Evolutionary conservation across 2,329 filamentous ascomycete genomes (phyloP).

Genomic region (Byssochlamys sp.): DNA sequence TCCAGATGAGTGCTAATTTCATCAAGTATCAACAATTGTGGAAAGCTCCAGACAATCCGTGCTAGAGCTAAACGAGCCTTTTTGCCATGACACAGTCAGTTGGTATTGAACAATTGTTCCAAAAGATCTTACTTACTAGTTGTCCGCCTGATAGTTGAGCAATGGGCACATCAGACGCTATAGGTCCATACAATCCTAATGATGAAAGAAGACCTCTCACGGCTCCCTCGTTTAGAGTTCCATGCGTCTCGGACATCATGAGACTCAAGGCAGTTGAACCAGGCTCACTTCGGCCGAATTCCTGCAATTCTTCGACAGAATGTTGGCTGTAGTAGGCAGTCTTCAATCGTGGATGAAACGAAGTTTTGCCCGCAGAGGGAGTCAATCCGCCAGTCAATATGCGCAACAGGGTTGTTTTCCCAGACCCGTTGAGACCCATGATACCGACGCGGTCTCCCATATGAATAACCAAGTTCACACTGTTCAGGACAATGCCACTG

Average conservation of each 20-base stretch:
- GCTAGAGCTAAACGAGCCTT: slow-evolving; percentile 55
- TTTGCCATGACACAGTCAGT: background rate
- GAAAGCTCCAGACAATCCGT: slow-evolving; percentile 56
- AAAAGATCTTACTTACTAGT: slow-evolving; percentile 44
- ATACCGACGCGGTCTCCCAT: slow-evolving; percentile 49
- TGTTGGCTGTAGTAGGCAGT: background rate
- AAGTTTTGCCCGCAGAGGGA: background rate
- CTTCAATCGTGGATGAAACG: background rate
- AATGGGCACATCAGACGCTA: slow-evolving; percentile 64
- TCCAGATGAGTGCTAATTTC: slow-evolving; percentile 81
- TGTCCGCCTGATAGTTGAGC: slow-evolving; percentile 70
- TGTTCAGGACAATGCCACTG: slow-evolving; percentile 45
- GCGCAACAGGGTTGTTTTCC: slow-evolving; percentile 44
- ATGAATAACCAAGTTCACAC: slow-evolving; percentile 59
- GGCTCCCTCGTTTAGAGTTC: slow-evolving; percentile 54
- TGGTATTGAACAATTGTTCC: background rate
- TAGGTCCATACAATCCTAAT: slow-evolving; percentile 60
- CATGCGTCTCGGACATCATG: slow-evolving; percentile 47
- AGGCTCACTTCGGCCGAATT: background rate
- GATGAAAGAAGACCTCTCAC: slow-evolving; percentile 57
- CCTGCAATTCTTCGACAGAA: background rate
- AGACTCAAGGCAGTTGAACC: slow-evolving; percentile 40
- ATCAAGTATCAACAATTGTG: slow-evolving; percentile 66
- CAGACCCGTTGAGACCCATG: background rate
- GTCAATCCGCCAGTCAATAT: slow-evolving; percentile 30